Evolutionary conservation across 202 grass and related monocot genomes (phyloP), one percentile per base, ranked within the genome.

Genomic region (Zoysia matrella): DNA sequence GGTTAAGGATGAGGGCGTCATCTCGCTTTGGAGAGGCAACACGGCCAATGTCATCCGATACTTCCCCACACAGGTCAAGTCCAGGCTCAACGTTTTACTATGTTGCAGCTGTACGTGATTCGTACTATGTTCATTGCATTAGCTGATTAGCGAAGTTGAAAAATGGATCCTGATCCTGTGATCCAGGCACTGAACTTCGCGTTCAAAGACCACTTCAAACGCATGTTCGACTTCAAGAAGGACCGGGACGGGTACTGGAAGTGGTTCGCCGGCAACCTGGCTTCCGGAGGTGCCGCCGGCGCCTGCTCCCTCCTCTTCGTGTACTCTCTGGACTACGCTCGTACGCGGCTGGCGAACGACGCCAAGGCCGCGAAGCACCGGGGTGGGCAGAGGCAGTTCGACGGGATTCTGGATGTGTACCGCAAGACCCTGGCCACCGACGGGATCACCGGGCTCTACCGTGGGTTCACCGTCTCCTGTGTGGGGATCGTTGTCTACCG

Each of bases 171-270:
- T 36, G 30, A 36, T 36, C 30, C 30, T 36, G 30, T 36, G 30
- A 68, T 47, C 45, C 67, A 92, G 90, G 90, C 90, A 30, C 67
- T 92, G 80, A 92, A 92, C 72, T 89, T 92, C 75, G 90, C 90
- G 6, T 92, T 92, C 87, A 89, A 92, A 80, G 90, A 92, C 47
- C 83, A 92, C 61, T 92, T 92, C 80, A 92, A 92, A 76, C 87
- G 90, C 69, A 92, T 92, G 90, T 92, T 92, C 71, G 89, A 92
- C 83, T 92, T 92, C 46, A 92, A 92, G 83, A 92, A 92, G 67
- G 90, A 92, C 67, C 89, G 74, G 86, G 90, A 92, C 58, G 90
- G 90, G 6, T 92, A 92, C 80, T 92, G 90, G 90, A 92, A 92
- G 65, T 92, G 90, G 90, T 92, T 92, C 64, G 90, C 30, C 30